These are phyloP conservation scores for Drechslerella stenobrocha DNA, from an alignment of 2,329 filamentous ascomycete species.

Conservation along the genomic window DNA sequence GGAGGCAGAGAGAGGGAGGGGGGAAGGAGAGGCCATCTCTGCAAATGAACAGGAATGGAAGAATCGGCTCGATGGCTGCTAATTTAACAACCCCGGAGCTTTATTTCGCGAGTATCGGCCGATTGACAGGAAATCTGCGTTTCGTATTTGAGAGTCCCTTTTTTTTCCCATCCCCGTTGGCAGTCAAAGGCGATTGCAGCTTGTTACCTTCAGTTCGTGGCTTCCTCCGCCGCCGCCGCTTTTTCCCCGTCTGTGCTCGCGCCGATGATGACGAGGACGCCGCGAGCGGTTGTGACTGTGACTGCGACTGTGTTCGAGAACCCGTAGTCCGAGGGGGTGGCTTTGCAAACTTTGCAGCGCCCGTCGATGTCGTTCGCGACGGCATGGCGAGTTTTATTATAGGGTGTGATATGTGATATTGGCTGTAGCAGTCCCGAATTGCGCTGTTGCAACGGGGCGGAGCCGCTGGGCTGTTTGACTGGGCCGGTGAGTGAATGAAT, in stretches of 20 bases:
- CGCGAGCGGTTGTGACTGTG: neutral
- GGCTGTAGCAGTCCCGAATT: neutral
- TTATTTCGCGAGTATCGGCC: no score
- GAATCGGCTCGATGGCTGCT: no score
- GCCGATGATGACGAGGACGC: conserved; percentile 9
- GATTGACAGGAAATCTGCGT: no score
- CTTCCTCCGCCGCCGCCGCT: conserved; percentile 51
- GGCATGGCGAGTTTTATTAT: conserved; percentile 13
- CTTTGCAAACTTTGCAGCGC: no score
- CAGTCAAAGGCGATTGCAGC: no score
- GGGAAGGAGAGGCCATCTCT: neutral
- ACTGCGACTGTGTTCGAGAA: neutral
- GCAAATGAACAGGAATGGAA: conserved; percentile 6
- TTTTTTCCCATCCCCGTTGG: no score
- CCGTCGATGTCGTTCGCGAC: conserved; percentile 8
- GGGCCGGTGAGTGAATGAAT: no score
- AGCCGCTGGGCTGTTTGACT: no score
- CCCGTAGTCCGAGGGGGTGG: conserved; percentile 13
- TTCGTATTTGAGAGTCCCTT: no score
- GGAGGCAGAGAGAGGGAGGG: no score
- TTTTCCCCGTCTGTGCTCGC: conserved; percentile 36
- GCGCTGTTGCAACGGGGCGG: no score
- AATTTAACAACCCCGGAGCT: no score
- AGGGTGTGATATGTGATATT: neutral
- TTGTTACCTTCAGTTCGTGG: conserved; percentile 52